Evolutionary conservation across 2,329 filamentous ascomycete genomes (phyloP).

Genomic region (Fusarium buxicola): DNA sequence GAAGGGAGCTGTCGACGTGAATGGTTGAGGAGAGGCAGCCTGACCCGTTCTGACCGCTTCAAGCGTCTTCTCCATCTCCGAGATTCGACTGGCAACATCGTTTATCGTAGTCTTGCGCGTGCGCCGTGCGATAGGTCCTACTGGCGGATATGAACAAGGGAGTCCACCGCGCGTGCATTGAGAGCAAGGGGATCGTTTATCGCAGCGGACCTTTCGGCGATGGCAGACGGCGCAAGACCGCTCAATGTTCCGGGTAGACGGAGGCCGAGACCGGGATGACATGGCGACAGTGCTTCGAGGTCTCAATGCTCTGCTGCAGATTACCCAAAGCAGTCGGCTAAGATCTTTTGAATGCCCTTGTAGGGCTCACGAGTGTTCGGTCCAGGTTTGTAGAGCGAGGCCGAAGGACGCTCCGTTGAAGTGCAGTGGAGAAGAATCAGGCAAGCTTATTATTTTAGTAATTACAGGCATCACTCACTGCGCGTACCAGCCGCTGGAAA

Average conservation of each 20-base stretch:
- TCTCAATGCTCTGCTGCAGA: not conserved
- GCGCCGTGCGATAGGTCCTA: slow-evolving; percentile 42
- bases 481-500: not conserved
- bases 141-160: slow-evolving; percentile 48
- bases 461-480: too few species aligned
- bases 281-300: slow-evolving; percentile 1
- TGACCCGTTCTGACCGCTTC: slow-evolving; percentile 12
- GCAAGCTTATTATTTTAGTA: too few species aligned
- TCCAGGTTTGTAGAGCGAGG: not conserved
- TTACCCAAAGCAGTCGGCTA: not conserved
- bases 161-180: slow-evolving; percentile 68
- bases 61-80: slow-evolving; percentile 49
- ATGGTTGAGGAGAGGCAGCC: slow-evolving; percentile 10
- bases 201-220: slow-evolving; percentile 75
- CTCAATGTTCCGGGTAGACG: slow-evolving; percentile 22
- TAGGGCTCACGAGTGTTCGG: slow-evolving; percentile 8
- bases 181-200: slow-evolving; percentile 76
- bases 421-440: not conserved
- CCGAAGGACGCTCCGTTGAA: slow-evolving; percentile 1
- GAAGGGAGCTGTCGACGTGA: not conserved
- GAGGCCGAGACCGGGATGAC: slow-evolving; percentile 26
- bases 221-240: slow-evolving; percentile 57
- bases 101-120: slow-evolving; percentile 47
- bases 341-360: not conserved
- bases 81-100: slow-evolving; percentile 53